A percentile compares a stretch with the other conserved stretches of the same genome.
Evolutionary conservation across 768 basidiomycete genomes (phyloP).

Genomic region (Daedaleopsis nitida): DNA sequence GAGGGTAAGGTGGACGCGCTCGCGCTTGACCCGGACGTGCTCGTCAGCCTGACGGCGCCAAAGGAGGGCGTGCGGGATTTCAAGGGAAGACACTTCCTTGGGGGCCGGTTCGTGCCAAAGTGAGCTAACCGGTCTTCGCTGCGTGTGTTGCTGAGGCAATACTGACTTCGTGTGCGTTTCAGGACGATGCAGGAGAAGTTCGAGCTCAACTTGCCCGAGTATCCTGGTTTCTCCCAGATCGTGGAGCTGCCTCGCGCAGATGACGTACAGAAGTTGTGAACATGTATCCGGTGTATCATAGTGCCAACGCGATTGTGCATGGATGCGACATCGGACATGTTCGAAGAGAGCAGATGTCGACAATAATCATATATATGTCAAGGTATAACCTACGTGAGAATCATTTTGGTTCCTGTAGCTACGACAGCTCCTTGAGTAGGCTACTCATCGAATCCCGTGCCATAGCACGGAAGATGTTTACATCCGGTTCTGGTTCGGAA

Average conservation of each 20-base stretch:
- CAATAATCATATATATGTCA: too few species aligned
- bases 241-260: slow-evolving; percentile 60
- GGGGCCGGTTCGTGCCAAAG: slow-evolving; percentile 92
- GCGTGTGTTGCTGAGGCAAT: neutral
- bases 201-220: slow-evolving; percentile 77
- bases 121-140: slow-evolving; percentile 39
- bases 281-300: too few species aligned
- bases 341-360: too few species aligned
- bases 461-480: too few species aligned
- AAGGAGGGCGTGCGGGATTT: slow-evolving; percentile 84
- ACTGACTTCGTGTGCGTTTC: neutral
- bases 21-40: slow-evolving; percentile 72
- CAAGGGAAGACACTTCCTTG: slow-evolving; percentile 86
- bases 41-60: slow-evolving; percentile 92
- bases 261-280: slow-evolving; percentile 9
- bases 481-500: neutral
- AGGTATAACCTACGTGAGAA: too few species aligned
- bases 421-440: too few species aligned
- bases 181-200: slow-evolving; percentile 77
- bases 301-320: too few species aligned
- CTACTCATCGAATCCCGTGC: too few species aligned
- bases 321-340: too few species aligned
- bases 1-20: slow-evolving; percentile 58
- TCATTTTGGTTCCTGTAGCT: too few species aligned
- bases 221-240: slow-evolving; percentile 80